A percentile compares a stretch with the other conserved stretches of the same genome.
Evolutionary conservation across 1,284 basidiomycete genomes (phyloP).

Genomic region (Ganoderma resinaceum): DNA sequence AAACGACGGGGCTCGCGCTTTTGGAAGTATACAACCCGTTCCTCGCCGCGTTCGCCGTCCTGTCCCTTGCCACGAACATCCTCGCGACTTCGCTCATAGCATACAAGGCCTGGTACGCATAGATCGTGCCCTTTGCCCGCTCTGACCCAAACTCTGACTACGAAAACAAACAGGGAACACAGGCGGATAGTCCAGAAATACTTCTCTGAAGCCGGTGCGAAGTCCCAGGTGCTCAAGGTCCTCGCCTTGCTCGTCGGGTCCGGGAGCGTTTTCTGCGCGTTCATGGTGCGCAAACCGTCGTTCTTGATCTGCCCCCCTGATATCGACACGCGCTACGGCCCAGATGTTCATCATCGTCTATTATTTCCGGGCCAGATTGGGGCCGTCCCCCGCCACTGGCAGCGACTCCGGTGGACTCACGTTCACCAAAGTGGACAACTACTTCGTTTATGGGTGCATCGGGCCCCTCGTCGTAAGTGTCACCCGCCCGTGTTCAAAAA

Average conservation of each 20-base stretch:
- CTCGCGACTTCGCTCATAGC: background rate
- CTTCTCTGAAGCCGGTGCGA: background rate
- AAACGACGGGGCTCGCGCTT: background rate
- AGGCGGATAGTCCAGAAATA: background rate
- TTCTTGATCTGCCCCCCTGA: background rate
- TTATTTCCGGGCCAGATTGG: background rate
- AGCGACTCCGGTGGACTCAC: background rate
- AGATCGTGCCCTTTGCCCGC: background rate
- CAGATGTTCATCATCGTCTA: background rate
- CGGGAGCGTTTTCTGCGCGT: background rate
- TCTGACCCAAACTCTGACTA: too few relatives aligned
- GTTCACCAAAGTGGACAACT: background rate
- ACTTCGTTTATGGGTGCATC: background rate
- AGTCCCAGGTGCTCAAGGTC: background rate
- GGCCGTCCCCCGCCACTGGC: background rate
- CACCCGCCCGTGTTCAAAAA: background rate
- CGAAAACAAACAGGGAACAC: background rate
- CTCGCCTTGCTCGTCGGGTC: background rate
- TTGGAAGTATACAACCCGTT: background rate
- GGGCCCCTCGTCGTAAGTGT: background rate
- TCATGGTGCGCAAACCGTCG: background rate
- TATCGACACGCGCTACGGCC: background rate
- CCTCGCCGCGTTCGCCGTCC: background rate
- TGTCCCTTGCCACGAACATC: constrained; percentile 7
- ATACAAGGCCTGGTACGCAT: constrained; percentile 9